phyloP scores from a whole-genome alignment of 2,329 filamentous ascomycete species.

The Fusarium decemcellulare region DNA sequence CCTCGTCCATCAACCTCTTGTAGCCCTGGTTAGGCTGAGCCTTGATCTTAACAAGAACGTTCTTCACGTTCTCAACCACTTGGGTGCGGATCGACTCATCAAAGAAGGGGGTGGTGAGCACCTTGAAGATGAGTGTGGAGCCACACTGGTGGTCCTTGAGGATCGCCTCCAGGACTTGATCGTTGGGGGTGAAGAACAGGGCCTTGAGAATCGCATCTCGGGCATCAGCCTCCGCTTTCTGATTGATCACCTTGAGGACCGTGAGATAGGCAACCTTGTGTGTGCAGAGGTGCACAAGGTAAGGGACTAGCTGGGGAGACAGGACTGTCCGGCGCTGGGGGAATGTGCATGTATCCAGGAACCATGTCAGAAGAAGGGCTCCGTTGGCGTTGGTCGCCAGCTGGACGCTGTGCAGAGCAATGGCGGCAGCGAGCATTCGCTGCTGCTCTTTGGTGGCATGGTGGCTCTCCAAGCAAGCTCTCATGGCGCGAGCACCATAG shows the following conservation, averaged over 20 bases:
- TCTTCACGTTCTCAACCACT: conserved; percentile 92
- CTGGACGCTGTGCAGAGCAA: conserved; percentile 97
- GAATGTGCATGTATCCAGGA: conserved; percentile 98
- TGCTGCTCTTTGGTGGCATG: conserved; percentile 96
- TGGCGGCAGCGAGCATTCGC: conserved; percentile 91
- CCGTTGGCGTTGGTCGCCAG: conserved; percentile 97
- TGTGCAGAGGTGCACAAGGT: conserved; percentile 94
- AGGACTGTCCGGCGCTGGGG: conserved; percentile 91
- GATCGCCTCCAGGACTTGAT: conserved; percentile 90
- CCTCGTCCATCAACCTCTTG: conserved; percentile 98
- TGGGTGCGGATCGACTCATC: conserved; percentile 91
- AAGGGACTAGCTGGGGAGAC: conserved; percentile 91
- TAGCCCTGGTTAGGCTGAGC: conserved; percentile 96
- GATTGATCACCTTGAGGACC: conserved; percentile 98
- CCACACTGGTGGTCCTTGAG: conserved; percentile 92
- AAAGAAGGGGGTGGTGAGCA: conserved; percentile 96
- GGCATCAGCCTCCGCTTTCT: conserved; percentile 93
- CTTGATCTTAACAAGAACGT: conserved; percentile 89
- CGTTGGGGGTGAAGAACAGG: conserved; percentile 91
- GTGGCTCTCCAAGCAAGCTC: conserved; percentile 96
- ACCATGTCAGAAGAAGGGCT: conserved; percentile 94
- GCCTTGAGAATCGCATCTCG: conserved; percentile 91
- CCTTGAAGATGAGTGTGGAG: conserved; percentile 97
- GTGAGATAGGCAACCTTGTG: conserved; percentile 99
- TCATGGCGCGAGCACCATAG: conserved; percentile 96